Evolutionary conservation across 129 eudicot species (phyloP), one percentile per base, ranked within the genome.

Genomic region (Ambrosia artemisiifolia): DNA sequence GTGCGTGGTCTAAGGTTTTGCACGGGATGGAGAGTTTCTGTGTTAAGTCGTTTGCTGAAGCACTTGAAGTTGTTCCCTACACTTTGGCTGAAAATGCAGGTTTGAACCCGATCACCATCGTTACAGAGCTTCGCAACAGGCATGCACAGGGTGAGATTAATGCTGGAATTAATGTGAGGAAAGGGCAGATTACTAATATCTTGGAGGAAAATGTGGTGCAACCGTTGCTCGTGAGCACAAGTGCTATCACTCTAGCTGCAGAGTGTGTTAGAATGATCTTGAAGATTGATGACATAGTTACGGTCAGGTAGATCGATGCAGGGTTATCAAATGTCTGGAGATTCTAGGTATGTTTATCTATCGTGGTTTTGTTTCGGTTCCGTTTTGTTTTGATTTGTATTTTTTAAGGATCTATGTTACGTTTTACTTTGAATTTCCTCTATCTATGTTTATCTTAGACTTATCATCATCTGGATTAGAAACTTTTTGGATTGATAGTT

Each of bases 61-160:
- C 93, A 5, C 78, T 91, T 30, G 96, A 91, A 81, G 97, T 91
- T 48, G 83, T 91, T 71, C 97, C 97, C 0, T 91, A 91, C 65
- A 91, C 97, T 14, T 79, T 91, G 84, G 96, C 97, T 68, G 97
- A 91, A 82, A 91, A 91, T 84, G 97, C 97, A 0, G 97, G 97
- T 60, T 63, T 91, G 86, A 91, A 88, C 36, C 97, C 97, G 1
- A 91, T 91, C 56, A 84, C 88, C 17, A 88, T 91, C 30, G 97
- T 91, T 18, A 91, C 97, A 19, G 97, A 91, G 83, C 84, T 91
- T 61, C 86, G 97, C 63, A 91, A 91, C 71, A 84, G 95, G 87
- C 97, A 91, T 43, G 97, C 97, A 18, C 93, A 91, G 72, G 97
- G 97, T 28, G 97, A 92, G 75, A 83, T 86, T 48, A 92, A 88